phyloP scores from a whole-genome alignment of 768 basidiomycete species.

The Boletus edulis region DNA sequence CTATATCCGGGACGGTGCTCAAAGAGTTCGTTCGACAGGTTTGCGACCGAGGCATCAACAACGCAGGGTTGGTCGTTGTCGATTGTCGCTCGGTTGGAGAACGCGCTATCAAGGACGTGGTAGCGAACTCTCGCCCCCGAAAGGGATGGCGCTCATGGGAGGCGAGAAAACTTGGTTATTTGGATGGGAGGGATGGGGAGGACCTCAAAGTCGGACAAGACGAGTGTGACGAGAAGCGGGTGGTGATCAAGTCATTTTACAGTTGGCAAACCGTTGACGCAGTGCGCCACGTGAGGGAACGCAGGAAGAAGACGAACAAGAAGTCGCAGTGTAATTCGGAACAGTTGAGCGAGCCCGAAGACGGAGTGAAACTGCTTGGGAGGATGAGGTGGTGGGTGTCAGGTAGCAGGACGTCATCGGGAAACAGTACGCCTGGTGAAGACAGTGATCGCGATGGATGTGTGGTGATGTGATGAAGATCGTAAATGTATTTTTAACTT shows the following conservation, averaged over 20 bases:
- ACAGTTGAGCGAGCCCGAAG: constrained; percentile 32
- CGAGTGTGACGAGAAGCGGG: constrained; percentile 71
- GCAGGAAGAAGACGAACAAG: constrained; percentile 54
- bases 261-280: constrained; percentile 86
- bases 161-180: constrained; percentile 63
- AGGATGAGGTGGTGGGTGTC: constrained; percentile 39
- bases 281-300: constrained; percentile 60
- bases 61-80: constrained; percentile 64
- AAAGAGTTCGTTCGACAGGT: constrained; percentile 63
- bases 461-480: constrained; percentile 54
- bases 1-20: constrained; percentile 58
- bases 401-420: constrained; percentile 46
- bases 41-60: constrained; percentile 42
- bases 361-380: constrained; percentile 20
- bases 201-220: constrained; percentile 70
- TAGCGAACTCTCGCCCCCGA: constrained; percentile 58
- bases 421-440: constrained; percentile 49
- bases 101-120: constrained; percentile 57
- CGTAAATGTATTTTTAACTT: constrained; percentile 23
- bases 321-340: constrained; percentile 37
- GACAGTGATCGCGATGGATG: constrained; percentile 58
- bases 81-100: constrained; percentile 77
- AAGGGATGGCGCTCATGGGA: constrained; percentile 74
- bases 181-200: constrained; percentile 69
- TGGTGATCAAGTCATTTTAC: constrained; percentile 82